Conservation (phyloP, 1,139 yeast species). For the Protomyces macrosporus region DNA sequence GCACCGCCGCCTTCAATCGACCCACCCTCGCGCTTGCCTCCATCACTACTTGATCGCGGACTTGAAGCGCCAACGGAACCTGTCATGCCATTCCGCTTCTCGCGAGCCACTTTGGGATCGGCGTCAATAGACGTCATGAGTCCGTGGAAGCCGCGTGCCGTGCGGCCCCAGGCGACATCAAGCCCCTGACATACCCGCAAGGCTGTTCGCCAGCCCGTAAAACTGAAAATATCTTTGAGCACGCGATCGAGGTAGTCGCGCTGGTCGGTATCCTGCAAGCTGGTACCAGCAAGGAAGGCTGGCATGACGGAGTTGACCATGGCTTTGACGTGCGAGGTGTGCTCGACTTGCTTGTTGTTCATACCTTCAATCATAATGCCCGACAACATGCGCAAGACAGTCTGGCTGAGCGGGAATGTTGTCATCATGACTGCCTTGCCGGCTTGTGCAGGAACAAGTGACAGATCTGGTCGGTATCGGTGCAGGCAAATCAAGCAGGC, state of each 20-base stretch:
- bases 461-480: conserved; percentile 7
- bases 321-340: conserved; percentile 10
- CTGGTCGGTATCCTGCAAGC: conserved; percentile 1
- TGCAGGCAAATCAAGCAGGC: conserved; percentile 10
- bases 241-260: conserved; percentile 17
- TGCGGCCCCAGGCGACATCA: conserved; percentile 18
- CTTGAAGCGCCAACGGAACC: background rate
- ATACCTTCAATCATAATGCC: conserved; percentile 18
- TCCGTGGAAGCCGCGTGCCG: background rate
- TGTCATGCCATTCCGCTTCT: background rate
- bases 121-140: background rate
- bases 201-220: conserved; percentile 21
- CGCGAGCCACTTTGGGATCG: background rate
- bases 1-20: background rate
- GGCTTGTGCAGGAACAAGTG: conserved; percentile 10
- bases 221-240: conserved; percentile 9
- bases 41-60: background rate
- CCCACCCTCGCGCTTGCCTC: background rate
- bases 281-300: conserved; percentile 3
- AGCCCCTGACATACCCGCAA: conserved; percentile 13
- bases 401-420: conserved; percentile 4
- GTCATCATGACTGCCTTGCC: background rate
- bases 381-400: conserved; percentile 1
- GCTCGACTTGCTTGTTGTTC: background rate
- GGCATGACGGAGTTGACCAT: conserved; percentile 20